Conservation (phyloP, 2,329 filamentous ascomycete genomes). For the Calonectria pseudoreteaudii region DNA sequence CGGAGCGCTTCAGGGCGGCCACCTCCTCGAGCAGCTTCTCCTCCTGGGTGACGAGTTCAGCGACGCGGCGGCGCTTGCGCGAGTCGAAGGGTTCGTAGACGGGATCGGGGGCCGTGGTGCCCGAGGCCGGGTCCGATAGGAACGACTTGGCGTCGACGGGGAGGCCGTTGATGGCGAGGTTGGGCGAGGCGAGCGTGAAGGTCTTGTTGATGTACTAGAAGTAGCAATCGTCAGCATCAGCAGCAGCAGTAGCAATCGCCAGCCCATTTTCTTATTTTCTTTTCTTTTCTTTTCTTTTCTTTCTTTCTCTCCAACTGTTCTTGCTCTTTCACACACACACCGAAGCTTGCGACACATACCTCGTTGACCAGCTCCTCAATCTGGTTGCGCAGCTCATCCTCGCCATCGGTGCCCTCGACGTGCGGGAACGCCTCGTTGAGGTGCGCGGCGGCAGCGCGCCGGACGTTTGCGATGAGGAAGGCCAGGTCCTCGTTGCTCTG, state of each 20-base stretch:
- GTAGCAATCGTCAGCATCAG: background rate
- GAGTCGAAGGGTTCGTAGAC: conserved; percentile 71
- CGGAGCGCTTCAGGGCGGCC: conserved; percentile 67
- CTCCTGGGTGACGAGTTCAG: conserved; percentile 71
- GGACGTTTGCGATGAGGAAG: conserved; percentile 77
- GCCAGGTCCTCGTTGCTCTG: conserved; percentile 80
- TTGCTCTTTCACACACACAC: background rate
- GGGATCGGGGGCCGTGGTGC: conserved; percentile 37
- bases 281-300: too few species aligned
- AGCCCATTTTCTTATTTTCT: too few species aligned
- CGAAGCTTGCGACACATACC: conserved; percentile 50
- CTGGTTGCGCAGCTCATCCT: conserved; percentile 68
- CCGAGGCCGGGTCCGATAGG: conserved; percentile 43
- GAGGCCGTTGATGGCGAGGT: conserved; percentile 73
- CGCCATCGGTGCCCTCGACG: conserved; percentile 60
- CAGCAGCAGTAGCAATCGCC: background rate
- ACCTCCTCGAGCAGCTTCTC: conserved; percentile 74
- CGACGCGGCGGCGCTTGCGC: conserved; percentile 68
- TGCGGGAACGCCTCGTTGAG: conserved; percentile 77
- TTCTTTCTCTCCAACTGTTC: too few species aligned
- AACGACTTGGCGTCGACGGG: conserved; percentile 56
- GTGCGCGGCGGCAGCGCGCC: conserved; percentile 74
- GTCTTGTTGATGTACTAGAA: conserved; percentile 69
- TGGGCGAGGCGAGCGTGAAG: conserved; percentile 68
- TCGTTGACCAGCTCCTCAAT: conserved; percentile 72